These are phyloP conservation scores for Lasiosphaeria ovina DNA, from an alignment of 495 filamentous ascomycete genomes.

Conservation along the genomic window DNA sequence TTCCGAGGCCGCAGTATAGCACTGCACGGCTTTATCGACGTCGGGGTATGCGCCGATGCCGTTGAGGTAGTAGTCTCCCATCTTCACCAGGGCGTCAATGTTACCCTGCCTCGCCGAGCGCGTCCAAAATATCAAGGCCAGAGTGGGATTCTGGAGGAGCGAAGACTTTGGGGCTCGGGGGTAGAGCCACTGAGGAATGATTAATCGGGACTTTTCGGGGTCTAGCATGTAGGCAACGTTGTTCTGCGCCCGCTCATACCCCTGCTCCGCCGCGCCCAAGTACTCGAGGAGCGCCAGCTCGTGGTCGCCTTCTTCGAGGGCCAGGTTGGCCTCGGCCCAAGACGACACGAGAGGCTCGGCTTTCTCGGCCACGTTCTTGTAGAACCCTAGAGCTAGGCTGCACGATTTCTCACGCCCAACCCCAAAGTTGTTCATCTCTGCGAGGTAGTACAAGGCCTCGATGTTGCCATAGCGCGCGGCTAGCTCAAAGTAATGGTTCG, in stretches of 20 bases:
- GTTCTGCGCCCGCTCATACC: conserved; percentile 87
- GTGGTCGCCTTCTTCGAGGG: conserved; percentile 79
- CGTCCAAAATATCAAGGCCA: conserved; percentile 95
- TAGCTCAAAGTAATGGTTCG: conserved; percentile 87
- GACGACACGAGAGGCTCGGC: conserved; percentile 82
- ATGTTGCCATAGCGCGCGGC: conserved; percentile 85
- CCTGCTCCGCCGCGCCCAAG: conserved; percentile 93
- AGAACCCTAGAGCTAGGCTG: conserved; percentile 76
- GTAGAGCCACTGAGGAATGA: conserved; percentile 39
- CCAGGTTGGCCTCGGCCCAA: conserved; percentile 80
- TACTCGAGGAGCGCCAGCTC: conserved; percentile 81
- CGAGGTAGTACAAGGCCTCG: conserved; percentile 93
- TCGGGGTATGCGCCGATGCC: conserved; percentile 74
- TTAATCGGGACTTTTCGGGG: conserved; percentile 59
- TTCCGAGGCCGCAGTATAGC: conserved; percentile 89
- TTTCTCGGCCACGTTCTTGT: conserved; percentile 92
- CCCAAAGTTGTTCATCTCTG: conserved; percentile 80
- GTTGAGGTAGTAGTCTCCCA: conserved; percentile 92
- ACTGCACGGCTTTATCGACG: conserved; percentile 84
- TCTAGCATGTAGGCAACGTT: conserved; percentile 94
- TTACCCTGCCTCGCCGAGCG: conserved; percentile 91
- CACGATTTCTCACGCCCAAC: conserved; percentile 80
- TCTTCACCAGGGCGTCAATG: conserved; percentile 91
- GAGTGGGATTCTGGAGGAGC: conserved; percentile 65
- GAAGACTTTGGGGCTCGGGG: conserved; percentile 38